A percentile compares a stretch with the other conserved stretches of the same genome.
These are phyloP conservation scores for Lepidium aucheri DNA, from an alignment of 345 rosid species.

Conservation along the genomic window DNA sequence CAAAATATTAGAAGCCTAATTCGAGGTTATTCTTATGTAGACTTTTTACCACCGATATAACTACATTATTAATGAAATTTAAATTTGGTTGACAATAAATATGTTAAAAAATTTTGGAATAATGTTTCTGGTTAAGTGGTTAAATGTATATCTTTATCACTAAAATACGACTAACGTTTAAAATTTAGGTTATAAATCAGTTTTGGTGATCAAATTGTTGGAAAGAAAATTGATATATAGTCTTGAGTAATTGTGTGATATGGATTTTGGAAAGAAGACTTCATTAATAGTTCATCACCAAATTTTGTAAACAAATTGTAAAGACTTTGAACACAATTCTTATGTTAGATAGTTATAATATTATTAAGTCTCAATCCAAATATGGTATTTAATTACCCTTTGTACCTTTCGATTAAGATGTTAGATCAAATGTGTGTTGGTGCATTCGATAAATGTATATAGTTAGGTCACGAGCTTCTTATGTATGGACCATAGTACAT, in stretches of 20 bases:
- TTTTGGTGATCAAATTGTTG: too few species aligned
- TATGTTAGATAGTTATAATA: neutral
- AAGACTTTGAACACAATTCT: neutral
- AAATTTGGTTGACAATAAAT: too few species aligned
- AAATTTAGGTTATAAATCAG: too few species aligned
- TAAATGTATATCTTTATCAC: too few species aligned
- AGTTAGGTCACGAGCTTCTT: conserved; percentile 23
- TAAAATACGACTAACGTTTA: too few species aligned
- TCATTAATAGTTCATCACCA: neutral
- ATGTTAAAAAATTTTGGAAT: too few species aligned
- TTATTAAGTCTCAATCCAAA: conserved; percentile 1
- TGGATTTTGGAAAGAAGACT: neutral
- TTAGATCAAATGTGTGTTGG: conserved; percentile 3
- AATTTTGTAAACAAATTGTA: too few species aligned
- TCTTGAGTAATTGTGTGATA: neutral
- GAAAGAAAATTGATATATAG: neutral
- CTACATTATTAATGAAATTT: too few species aligned
- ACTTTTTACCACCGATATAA: too few species aligned
- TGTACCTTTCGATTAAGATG: neutral
- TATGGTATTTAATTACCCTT: neutral
- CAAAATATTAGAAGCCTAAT: too few species aligned
- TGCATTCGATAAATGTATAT: neutral
- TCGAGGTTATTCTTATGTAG: too few species aligned
- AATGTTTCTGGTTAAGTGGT: too few species aligned
- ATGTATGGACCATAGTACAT: conserved; percentile 28